These are phyloP conservation scores for Symbiodinium pilosum DNA, from an alignment of 73 alveolate species.

Conservation along the genomic window DNA sequence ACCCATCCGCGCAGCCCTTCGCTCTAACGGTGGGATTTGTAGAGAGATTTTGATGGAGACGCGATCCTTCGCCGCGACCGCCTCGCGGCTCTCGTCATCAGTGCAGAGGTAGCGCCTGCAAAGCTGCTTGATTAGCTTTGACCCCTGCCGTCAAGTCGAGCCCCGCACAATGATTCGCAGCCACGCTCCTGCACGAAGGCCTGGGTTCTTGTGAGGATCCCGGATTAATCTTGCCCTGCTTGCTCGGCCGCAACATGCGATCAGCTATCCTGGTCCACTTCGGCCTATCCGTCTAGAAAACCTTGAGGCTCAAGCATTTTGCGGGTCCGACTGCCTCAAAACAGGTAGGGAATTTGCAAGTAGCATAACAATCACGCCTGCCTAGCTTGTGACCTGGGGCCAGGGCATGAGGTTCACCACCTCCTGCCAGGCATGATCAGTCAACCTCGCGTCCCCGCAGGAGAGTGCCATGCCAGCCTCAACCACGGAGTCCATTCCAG, in stretches of 20 bases:
- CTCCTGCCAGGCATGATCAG: too few species aligned
- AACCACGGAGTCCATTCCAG: slow-evolving; percentile 53
- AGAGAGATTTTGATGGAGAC: too few species aligned
- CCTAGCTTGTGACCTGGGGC: too few species aligned
- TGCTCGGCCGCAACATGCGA: too few species aligned
- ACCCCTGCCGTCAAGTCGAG: neutral
- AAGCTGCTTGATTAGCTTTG: neutral
- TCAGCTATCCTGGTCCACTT: too few species aligned
- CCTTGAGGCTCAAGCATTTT: neutral
- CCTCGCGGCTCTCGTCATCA: slow-evolving; percentile 63
- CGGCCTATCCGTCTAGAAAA: neutral
- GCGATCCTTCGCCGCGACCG: slow-evolving; percentile 26
- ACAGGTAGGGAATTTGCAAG: too few species aligned
- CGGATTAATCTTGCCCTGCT: too few species aligned
- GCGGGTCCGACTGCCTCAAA: neutral
- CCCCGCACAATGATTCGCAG: slow-evolving; percentile 1
- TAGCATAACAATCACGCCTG: too few species aligned
- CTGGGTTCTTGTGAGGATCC: neutral
- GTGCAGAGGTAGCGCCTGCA: slow-evolving; percentile 56
- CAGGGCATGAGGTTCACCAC: too few species aligned
- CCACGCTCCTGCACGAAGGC: slow-evolving; percentile 41
- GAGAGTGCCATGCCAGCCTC: slow-evolving; percentile 16
- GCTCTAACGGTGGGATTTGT: too few species aligned
- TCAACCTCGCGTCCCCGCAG: too few species aligned
- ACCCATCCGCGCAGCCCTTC: too few species aligned